Base-by-base conservation (phyloP, 2,329 filamentous ascomycete genomes). In the Aspergillus candidus region DNA sequence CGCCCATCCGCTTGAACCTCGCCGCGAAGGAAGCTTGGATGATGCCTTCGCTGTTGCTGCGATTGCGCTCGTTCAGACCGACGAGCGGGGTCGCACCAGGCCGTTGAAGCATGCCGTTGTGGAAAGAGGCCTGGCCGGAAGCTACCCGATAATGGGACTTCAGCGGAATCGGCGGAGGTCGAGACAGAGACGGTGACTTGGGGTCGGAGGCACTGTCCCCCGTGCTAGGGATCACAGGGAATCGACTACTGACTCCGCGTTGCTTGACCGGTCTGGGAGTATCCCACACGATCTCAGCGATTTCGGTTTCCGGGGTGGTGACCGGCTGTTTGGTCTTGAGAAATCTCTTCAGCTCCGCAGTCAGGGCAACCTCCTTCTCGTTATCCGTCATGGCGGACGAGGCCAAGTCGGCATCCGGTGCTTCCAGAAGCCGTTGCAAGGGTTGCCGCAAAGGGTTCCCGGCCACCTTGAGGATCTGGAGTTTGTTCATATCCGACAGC, bases 401-500 rank as follows among this genome's bases (percentile, higher is more conserved):
- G 66, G 76, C 78, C 27, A 82, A 75, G 55, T 87, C 83, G 44
- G 73, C 79, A 54, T 86, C 83, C 49, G 80, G 79, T 10, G 79
- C 70, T 54, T 83, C 80, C 18, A 88, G 65, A 11, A 84, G 74
- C 52, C 85, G 82, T 55, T 77, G 80, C 12, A 87, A 84, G 3
- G 89, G 89, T 56, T 91, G 91, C 46, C 77, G 79, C 46, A 96
- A 78, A 7, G 87, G 87, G 56, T 96, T 96, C 36, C 88, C 88
- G 46, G 91, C 86, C 31, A 96, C 80, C 65, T 94, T 95, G 44
- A 97, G 75, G 53, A 94, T 86, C 61, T 91, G 87, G 47, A 97
- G 71, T 43, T 88, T 93, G 44, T 78, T 83, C 86, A 96, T 94
- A 52, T 95, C 89, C 43, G 87, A 88, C 15, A 97, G 71, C 52